phyloP scores from a whole-genome alignment of 108 stramenopile species.

The Aurantiochytrium sp. region DNA sequence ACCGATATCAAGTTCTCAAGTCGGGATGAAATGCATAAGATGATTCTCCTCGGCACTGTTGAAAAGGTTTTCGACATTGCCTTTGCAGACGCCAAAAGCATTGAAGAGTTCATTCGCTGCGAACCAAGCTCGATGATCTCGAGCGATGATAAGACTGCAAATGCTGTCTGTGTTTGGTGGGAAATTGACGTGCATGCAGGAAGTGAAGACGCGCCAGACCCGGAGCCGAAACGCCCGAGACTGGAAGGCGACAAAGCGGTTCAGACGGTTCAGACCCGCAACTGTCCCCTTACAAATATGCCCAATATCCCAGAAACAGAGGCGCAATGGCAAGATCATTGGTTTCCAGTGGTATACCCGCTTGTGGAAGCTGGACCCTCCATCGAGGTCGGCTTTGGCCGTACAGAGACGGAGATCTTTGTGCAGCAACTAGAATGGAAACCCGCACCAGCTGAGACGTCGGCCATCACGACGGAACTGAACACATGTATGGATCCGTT shows the following conservation, averaged over 20 bases:
- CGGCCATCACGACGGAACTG: not conserved
- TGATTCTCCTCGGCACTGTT: not conserved
- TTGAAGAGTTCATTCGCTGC: not conserved
- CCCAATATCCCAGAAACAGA: not conserved
- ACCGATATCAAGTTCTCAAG: not conserved
- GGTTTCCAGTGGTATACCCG: conserved; percentile 37
- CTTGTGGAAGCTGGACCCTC: not conserved
- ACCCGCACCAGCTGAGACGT: not conserved
- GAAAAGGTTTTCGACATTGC: conserved; percentile 22
- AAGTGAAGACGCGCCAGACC: too few species aligned
- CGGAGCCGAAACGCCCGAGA: too few species aligned
- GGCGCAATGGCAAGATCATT: conserved; percentile 46
- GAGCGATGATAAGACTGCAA: conserved; percentile 11
- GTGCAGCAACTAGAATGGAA: not conserved
- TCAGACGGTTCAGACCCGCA: not conserved
- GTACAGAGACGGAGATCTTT: not conserved
- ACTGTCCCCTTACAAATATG: not conserved
- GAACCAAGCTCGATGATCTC: not conserved
- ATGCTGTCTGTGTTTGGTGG: conserved; percentile 41
- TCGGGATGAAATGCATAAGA: not conserved
- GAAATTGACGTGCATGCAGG: conserved; percentile 17
- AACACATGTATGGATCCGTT: not conserved
- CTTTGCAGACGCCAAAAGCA: conserved; percentile 18
- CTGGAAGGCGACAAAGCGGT: too few species aligned
- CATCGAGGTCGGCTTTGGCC: not conserved